These are phyloP conservation scores for Thermothelomyces thermophilus DNA, from an alignment of 2,329 filamentous ascomycete genomes.

Conservation along the genomic window DNA sequence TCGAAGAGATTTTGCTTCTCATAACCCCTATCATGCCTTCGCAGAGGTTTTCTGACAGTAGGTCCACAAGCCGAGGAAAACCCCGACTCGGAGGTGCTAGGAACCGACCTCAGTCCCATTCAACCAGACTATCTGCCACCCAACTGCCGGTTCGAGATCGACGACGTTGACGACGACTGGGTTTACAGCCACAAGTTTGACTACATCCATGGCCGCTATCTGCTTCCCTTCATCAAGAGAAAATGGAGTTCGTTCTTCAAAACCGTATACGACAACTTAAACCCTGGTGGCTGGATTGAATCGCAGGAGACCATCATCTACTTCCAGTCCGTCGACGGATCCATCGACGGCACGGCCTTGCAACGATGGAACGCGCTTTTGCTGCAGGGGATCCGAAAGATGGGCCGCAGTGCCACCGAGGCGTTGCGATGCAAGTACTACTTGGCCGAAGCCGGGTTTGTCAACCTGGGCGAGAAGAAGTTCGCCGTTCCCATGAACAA, in stretches of 20 bases:
- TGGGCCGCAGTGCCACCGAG: conserved; percentile 19
- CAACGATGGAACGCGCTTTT: conserved; percentile 16
- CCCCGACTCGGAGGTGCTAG: conserved; percentile 16
- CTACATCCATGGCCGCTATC: conserved; percentile 15
- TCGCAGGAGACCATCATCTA: conserved; percentile 18
- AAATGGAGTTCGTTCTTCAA: conserved; percentile 2
- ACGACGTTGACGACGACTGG: conserved; percentile 20
- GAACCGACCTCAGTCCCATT: conserved; percentile 19
- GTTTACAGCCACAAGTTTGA: conserved; percentile 14
- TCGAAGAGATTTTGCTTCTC: too few species aligned
- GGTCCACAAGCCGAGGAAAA: conserved; percentile 10
- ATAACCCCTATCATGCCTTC: too few species aligned
- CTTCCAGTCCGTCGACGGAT: conserved; percentile 16
- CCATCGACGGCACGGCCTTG: conserved; percentile 17
- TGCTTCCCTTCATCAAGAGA: conserved; percentile 12
- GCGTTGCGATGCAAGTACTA: conserved; percentile 24
- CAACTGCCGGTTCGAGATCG: conserved; percentile 20
- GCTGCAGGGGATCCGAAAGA: conserved; percentile 15
- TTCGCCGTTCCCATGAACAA: conserved; percentile 27
- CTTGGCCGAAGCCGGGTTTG: conserved; percentile 28
- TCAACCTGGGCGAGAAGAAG: conserved; percentile 27
- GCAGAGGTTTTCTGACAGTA: not conserved
- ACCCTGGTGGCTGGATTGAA: conserved; percentile 19
- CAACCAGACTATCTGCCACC: conserved; percentile 18
- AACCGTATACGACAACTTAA: conserved; percentile 14